Evolutionary conservation across 106 monocot species (phyloP), one percentile per base, ranked within the genome.

Genomic region (Acorus calamus): DNA sequence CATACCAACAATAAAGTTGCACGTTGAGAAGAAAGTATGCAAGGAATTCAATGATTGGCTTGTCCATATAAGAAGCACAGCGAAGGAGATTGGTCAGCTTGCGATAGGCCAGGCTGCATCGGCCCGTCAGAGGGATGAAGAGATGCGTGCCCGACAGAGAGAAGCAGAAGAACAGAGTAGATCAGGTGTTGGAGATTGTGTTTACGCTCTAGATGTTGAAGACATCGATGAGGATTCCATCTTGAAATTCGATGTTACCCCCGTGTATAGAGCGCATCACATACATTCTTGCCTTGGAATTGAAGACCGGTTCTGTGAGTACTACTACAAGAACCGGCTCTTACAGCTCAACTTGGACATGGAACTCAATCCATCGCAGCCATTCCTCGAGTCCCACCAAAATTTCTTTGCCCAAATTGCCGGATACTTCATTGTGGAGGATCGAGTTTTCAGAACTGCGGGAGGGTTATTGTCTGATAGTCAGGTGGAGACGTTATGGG

Each of bases 391-490:
- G 63, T 94, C 87, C 8, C 86, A 94, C 63, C 90, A 87, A 59
- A 80, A 84, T 0, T 90, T 87, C 78, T 84, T 94, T 60, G 60
- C 79, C 4, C 94, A 94, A 61, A 80, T 94, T 47, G 87, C 90
- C 51, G 94, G 94, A 4, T 84, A 78, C 69, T 94, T 94, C 75
- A 87, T 94, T 6, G 81, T 94, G 11, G 94, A 94, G 71, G 84
- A 90, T 65, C 82, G 82, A 8, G 86, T 86, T 52, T 62, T 84
- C 6, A 71, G 80, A 51, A 78, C 88, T 13, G 81, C 78, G n/a
- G 75, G 80, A n/a, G 84, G 84, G 28, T 63, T 88, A 57, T 28
- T 88, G 51, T 77, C 76, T 5, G 80, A 88, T 12, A 64, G 47
- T 11, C 88, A 88, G 65, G 78, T 88, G 44, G 88, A 88, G 58